Evolutionary conservation across 352 stramenopile genomes (phyloP).

Genomic region (Globisporangium iwayamae): DNA sequence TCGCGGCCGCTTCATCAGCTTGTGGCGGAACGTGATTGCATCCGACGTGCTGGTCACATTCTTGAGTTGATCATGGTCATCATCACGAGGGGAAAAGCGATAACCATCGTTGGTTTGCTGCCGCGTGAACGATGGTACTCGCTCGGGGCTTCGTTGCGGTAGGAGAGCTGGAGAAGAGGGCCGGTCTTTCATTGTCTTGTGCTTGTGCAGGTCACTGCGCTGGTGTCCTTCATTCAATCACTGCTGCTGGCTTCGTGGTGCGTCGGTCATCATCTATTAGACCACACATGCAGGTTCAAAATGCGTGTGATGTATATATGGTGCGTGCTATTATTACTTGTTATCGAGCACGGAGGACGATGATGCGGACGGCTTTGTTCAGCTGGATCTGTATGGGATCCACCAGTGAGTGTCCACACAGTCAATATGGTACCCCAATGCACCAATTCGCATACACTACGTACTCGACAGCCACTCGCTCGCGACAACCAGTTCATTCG

Average conservation of each 20-base stretch:
- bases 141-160: background rate
- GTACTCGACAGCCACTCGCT: background rate
- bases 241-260: background rate
- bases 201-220: background rate
- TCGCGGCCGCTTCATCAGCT: conserved; percentile 33
- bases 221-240: background rate
- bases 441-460: background rate
- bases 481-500: background rate
- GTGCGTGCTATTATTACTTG: conserved; percentile 10
- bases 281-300: background rate
- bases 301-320: background rate
- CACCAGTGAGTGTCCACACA: background rate
- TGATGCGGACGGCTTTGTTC: background rate
- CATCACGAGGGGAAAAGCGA: background rate
- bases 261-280: background rate
- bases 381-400: background rate
- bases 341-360: background rate
- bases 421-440: background rate
- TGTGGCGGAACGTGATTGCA: conserved; percentile 13
- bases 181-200: background rate
- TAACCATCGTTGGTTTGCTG: background rate
- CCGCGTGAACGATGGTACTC: background rate
- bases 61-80: background rate
- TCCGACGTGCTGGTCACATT: background rate
- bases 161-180: background rate